phyloP scores from a whole-genome alignment of 192 early-diverging fungal species.

The Rhizoclosmatium sp. region DNA sequence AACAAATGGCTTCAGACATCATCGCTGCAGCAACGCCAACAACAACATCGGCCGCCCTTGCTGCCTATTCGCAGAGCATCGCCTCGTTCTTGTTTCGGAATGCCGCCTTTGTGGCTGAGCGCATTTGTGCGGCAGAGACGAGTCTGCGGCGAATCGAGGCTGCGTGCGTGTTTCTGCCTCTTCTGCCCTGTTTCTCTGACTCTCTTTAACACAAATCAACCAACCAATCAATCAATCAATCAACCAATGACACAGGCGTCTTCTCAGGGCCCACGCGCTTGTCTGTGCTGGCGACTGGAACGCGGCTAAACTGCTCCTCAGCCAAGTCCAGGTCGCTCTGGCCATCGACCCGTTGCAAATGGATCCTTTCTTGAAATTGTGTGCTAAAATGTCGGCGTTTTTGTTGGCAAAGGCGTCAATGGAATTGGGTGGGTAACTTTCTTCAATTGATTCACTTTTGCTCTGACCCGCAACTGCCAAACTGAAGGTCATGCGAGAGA shows the following conservation, averaged over 20 bases:
- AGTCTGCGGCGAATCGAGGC: conserved; percentile 1
- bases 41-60: conserved; percentile 1
- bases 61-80: conserved; percentile 23
- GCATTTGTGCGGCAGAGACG: conserved; percentile 21
- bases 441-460: neutral
- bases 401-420: conserved; percentile 14
- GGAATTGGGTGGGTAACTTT: neutral
- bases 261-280: neutral
- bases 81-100: conserved; percentile 33
- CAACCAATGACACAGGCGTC: neutral
- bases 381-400: conserved; percentile 18
- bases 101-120: conserved; percentile 56
- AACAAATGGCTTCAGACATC: no score
- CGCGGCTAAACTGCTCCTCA: neutral
- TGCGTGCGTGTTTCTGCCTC: neutral
- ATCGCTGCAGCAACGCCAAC: neutral
- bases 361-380: conserved; percentile 18
- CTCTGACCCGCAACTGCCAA: neutral
- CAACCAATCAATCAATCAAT: neutral
- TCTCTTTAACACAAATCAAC: neutral
- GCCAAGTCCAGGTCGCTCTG: neutral
- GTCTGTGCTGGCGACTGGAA: neutral
- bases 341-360: conserved; percentile 11
- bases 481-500: neutral
- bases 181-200: neutral